phyloP scores from a whole-genome alignment of 257 asterid species.

The Capsicum chinense region DNA sequence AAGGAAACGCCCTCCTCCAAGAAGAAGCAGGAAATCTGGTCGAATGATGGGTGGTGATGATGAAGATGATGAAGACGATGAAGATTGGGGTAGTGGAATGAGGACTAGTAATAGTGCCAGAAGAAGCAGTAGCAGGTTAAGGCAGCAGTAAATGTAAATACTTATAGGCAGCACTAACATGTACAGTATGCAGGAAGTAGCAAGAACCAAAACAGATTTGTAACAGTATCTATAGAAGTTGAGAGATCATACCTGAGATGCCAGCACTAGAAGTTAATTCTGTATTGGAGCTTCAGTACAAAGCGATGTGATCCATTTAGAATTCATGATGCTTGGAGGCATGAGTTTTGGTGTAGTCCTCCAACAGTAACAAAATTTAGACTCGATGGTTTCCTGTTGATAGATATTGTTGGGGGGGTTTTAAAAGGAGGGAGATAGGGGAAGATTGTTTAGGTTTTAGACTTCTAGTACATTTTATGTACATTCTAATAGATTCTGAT shows the following conservation, averaged over 20 bases:
- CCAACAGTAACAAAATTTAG: constrained; percentile 8
- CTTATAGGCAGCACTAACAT: constrained; percentile 62
- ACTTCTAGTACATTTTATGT: constrained; percentile 5
- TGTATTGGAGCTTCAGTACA: constrained; percentile 17
- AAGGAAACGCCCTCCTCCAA: constrained; percentile 50
- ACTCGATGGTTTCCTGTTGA: neutral
- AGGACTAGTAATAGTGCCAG: constrained; percentile 52
- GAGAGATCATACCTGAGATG: neutral
- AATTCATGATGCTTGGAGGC: constrained; percentile 17
- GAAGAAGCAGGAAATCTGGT: constrained; percentile 41
- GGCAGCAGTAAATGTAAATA: constrained; percentile 79
- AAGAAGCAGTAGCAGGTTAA: constrained; percentile 58
- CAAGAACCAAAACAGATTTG: constrained; percentile 27
- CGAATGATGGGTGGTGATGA: constrained; percentile 36
- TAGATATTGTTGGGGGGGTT: neutral
- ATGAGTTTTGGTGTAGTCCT: constrained; percentile 19
- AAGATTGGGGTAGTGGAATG: constrained; percentile 50
- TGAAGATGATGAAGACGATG: constrained; percentile 41
- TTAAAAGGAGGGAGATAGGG: neutral
- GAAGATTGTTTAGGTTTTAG: neutral
- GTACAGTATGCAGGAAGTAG: constrained; percentile 65
- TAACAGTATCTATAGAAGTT: constrained; percentile 17
- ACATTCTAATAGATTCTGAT: constrained; percentile 16
- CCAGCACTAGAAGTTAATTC: constrained; percentile 26
- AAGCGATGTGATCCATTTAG: neutral